phyloP scores from a whole-genome alignment of 2,329 filamentous ascomycete genomes.

The Colletotrichum costaricense region DNA sequence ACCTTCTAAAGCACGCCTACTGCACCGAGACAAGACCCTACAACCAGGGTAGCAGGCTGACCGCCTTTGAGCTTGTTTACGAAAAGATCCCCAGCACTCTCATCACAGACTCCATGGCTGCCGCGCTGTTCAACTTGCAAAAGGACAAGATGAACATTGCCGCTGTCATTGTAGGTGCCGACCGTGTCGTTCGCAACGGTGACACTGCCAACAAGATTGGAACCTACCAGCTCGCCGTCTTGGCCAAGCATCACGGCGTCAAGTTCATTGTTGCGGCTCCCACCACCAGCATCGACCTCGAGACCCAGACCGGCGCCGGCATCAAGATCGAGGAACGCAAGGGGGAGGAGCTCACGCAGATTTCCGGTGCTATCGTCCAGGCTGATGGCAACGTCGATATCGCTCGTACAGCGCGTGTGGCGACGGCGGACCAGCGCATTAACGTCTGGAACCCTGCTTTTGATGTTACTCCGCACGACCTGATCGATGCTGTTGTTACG shows the following conservation, averaged over 20 bases:
- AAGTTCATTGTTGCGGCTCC: conserved; percentile 97
- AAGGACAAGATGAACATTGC: conserved; percentile 76
- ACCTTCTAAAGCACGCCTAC: conserved; percentile 83
- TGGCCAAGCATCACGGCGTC: conserved; percentile 87
- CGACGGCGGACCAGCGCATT: conserved; percentile 82
- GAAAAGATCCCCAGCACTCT: conserved; percentile 92
- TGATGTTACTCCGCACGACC: conserved; percentile 87
- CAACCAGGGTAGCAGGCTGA: conserved; percentile 95
- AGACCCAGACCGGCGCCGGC: conserved; percentile 78
- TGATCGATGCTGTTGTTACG: conserved; percentile 95
- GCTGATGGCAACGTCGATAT: conserved; percentile 73
- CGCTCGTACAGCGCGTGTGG: conserved; percentile 75
- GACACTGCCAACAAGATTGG: conserved; percentile 99
- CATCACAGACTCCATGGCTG: conserved; percentile 97
- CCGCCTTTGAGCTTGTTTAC: conserved; percentile 95
- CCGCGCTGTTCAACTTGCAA: conserved; percentile 77
- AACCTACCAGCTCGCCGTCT: conserved; percentile 91
- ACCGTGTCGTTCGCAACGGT: conserved; percentile 94
- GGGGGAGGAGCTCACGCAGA: conserved; percentile 82
- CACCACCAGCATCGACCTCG: conserved; percentile 90
- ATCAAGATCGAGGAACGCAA: conserved; percentile 94
- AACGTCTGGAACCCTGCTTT: conserved; percentile 97
- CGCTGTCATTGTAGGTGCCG: conserved; percentile 93
- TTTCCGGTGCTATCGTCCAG: conserved; percentile 80
- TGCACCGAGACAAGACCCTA: conserved; percentile 98